Percentiles rank a stretch among this genome's conserved stretches.
phyloP scores from a whole-genome alignment of 495 filamentous ascomycete species.

The Trypethelium eluteriae region DNA sequence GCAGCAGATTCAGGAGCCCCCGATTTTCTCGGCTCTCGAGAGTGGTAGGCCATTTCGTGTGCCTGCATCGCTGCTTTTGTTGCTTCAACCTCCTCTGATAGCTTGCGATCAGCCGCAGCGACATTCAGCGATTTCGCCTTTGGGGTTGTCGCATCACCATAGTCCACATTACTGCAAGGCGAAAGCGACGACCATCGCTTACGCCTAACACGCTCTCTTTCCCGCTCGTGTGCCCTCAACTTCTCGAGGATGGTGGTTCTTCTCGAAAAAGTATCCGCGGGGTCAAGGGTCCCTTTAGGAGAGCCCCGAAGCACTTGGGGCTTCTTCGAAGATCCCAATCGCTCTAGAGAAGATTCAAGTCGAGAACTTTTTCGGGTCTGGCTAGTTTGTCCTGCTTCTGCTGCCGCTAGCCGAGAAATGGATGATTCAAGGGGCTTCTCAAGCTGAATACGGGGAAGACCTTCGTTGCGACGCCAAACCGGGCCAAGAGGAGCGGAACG shows the following conservation, averaged over 20 bases:
- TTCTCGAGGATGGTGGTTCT: conserved; percentile 1
- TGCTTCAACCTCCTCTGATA: conserved; percentile 5
- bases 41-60: not conserved
- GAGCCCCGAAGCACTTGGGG: not conserved
- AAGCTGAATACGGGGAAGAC: not conserved
- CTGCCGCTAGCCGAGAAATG: not conserved
- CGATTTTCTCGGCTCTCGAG: not conserved
- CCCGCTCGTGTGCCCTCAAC: not conserved
- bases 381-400: not conserved
- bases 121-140: not conserved
- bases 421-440: not conserved
- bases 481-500: not conserved
- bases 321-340: not conserved
- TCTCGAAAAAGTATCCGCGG: not conserved
- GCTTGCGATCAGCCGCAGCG: not conserved
- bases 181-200: not conserved
- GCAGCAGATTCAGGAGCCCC: too few relatives aligned
- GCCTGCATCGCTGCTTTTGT: conserved; percentile 9
- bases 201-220: not conserved
- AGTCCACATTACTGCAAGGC: not conserved
- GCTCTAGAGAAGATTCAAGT: not conserved
- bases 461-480: not conserved
- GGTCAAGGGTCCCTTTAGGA: not conserved
- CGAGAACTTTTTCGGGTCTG: not conserved
- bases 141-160: not conserved